phyloP scores from a whole-genome alignment of 768 basidiomycete species.

The Leccinum broughii region DNA sequence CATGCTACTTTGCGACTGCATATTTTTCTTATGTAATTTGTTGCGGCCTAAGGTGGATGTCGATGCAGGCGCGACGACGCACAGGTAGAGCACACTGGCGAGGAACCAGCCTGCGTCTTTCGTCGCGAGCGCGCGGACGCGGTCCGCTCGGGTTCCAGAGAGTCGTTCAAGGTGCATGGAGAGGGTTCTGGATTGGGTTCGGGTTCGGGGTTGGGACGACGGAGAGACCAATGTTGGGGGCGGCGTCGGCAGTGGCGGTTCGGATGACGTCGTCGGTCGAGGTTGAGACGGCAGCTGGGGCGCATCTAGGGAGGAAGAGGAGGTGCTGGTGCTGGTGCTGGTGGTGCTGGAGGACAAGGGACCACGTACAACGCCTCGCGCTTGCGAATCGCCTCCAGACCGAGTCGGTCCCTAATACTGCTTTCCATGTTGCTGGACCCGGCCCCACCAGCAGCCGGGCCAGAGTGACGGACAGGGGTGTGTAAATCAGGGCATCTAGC shows the following conservation, averaged over 20 bases:
- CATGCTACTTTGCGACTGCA: too few species aligned
- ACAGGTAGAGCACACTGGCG: conserved; percentile 26
- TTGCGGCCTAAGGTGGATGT: too few species aligned
- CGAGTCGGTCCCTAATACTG: conserved; percentile 24
- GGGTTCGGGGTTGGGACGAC: not conserved
- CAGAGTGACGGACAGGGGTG: not conserved
- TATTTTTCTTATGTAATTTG: too few species aligned
- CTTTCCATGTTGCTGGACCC: not conserved
- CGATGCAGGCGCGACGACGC: conserved; percentile 9
- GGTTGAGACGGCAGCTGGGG: not conserved
- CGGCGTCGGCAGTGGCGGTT: not conserved
- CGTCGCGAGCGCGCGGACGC: conserved; percentile 20
- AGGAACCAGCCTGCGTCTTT: conserved; percentile 32
- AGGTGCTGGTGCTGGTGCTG: not conserved
- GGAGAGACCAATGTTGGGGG: not conserved
- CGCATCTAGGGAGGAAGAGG: not conserved
- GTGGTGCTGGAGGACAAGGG: not conserved
- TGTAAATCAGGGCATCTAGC: conserved; percentile 13
- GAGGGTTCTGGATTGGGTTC: not conserved
- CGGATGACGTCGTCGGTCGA: not conserved
- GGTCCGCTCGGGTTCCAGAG: conserved; percentile 11
- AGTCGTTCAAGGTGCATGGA: conserved; percentile 11
- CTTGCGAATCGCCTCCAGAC: conserved; percentile 30
- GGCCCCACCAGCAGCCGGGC: not conserved
- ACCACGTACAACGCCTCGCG: conserved; percentile 24